These are phyloP conservation scores for Dysphania ambrosioides DNA, from an alignment of 148 eudicot species.

Conservation along the genomic window DNA sequence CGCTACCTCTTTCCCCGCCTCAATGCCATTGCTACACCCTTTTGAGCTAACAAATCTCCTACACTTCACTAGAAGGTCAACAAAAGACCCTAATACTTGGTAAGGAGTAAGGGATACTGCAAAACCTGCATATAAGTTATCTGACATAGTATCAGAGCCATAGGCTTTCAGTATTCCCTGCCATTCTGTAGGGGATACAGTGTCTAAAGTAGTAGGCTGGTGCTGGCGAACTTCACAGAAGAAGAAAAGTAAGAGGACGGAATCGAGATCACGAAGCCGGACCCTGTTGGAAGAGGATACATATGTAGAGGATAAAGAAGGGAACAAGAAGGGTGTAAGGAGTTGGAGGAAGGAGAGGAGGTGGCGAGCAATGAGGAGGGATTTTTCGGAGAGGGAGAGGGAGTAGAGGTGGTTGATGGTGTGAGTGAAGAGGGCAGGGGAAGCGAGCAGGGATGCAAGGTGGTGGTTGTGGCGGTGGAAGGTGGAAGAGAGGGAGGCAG, in stretches of 20 bases:
- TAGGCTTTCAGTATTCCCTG: constrained; percentile 19
- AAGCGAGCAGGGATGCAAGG: constrained; percentile 48
- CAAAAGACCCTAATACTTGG: constrained; percentile 36
- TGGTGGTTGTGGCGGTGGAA: constrained; percentile 56
- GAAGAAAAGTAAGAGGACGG: constrained; percentile 48
- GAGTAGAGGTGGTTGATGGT: constrained; percentile 57
- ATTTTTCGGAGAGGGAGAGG: constrained; percentile 58
- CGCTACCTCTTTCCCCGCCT: constrained; percentile 32
- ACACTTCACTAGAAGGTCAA: constrained; percentile 50
- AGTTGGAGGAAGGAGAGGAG: constrained; percentile 50
- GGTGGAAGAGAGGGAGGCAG: constrained; percentile 45
- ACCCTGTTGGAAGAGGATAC: constrained; percentile 11
- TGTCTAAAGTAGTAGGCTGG: constrained; percentile 27
- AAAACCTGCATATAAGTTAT: constrained; percentile 20
- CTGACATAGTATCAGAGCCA: constrained; percentile 34
- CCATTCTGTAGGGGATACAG: constrained; percentile 35
- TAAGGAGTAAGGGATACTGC: constrained; percentile 15
- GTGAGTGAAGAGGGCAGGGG: constrained; percentile 46
- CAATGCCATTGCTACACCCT: constrained; percentile 29
- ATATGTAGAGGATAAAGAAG: no score
- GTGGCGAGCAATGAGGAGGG: constrained; percentile 59
- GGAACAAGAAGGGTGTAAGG: constrained; percentile 26
- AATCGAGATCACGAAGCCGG: constrained; percentile 53
- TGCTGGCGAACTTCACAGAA: constrained; percentile 53
- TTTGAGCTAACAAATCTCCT: constrained; percentile 37